A percentile compares a stretch with the other conserved stretches of the same genome.
phyloP scores from a whole-genome alignment of 1,284 basidiomycete species.

The Peniophora sp. region DNA sequence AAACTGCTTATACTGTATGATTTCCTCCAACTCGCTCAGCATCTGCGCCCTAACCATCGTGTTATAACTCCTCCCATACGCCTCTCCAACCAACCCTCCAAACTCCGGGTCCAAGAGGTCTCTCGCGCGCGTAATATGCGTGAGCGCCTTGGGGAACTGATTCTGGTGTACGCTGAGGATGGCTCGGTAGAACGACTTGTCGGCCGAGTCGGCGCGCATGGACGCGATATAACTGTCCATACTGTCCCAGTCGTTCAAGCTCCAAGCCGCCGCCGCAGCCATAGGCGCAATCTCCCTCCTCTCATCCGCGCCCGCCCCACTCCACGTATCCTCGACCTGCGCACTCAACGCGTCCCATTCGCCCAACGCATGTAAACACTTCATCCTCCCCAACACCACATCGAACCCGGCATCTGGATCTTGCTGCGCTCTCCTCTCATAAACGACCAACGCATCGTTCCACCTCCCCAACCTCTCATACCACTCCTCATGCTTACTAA shows the following conservation, averaged over 20 bases:
- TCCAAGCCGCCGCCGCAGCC: slow-evolving; percentile 97
- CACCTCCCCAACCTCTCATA: slow-evolving; percentile 95
- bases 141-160: slow-evolving; percentile 86
- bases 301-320: slow-evolving; percentile 76
- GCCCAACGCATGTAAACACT: slow-evolving; percentile 93
- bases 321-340: slow-evolving; percentile 89
- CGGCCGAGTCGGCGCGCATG: slow-evolving; percentile 92
- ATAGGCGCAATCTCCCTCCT: slow-evolving; percentile 91
- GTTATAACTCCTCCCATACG: slow-evolving; percentile 94
- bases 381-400: slow-evolving; percentile 84
- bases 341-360: slow-evolving; percentile 94
- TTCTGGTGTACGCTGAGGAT: slow-evolving; percentile 95
- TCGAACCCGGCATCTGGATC: slow-evolving; percentile 63
- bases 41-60: slow-evolving; percentile 98
- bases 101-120: slow-evolving; percentile 92
- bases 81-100: slow-evolving; percentile 89
- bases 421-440: slow-evolving; percentile 70
- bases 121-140: slow-evolving; percentile 91
- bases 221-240: slow-evolving; percentile 98
- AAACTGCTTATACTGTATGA: slow-evolving; percentile 92
- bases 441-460: slow-evolving; percentile 89
- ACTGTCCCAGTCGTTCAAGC: slow-evolving; percentile 92
- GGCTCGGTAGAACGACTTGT: slow-evolving; percentile 93
- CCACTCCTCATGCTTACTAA: slow-evolving; percentile 92
- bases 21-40: slow-evolving; percentile 97